phyloP scores from a whole-genome alignment of 208 protist genomes.

The Trichomonas vaginalis region DNA sequence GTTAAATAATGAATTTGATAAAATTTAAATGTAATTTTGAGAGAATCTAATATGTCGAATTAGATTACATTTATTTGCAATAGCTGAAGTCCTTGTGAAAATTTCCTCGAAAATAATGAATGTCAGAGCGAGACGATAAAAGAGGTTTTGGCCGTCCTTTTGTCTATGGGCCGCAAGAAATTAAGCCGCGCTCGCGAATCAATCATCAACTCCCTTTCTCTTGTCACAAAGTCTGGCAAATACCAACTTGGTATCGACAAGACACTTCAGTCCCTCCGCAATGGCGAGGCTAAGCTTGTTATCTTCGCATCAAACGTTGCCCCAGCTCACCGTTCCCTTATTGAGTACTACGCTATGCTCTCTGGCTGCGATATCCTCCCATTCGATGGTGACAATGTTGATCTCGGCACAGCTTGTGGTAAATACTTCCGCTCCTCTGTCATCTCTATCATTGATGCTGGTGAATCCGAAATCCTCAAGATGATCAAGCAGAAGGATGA shows the following conservation, averaged over 20 bases:
- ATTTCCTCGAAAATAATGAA: neutral
- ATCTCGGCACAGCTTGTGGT: conserved; percentile 94
- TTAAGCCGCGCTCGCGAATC: conserved; percentile 7
- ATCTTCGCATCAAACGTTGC: conserved; percentile 95
- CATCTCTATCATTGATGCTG: conserved; percentile 86
- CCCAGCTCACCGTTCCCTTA: conserved; percentile 84
- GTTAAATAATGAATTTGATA: too few species aligned
- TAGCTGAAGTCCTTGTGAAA: too few species aligned
- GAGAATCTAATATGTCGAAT: too few species aligned
- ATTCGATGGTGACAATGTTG: conserved; percentile 90
- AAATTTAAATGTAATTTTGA: too few species aligned
- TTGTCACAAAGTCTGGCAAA: conserved; percentile 98
- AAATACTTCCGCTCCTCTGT: conserved; percentile 87
- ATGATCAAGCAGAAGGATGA: conserved; percentile 21
- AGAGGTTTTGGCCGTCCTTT: neutral
- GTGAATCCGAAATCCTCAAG: conserved; percentile 70
- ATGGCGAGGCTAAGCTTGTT: conserved; percentile 78
- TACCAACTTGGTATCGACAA: conserved; percentile 88
- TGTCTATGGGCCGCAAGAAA: neutral
- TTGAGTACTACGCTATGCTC: conserved; percentile 99
- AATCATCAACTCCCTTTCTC: conserved; percentile 58
- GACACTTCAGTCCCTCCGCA: conserved; percentile 81
- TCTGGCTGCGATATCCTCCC: conserved; percentile 91
- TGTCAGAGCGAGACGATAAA: neutral
- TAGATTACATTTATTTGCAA: too few species aligned